Conservation (phyloP, 1,139 yeast species). For the Dujonia santamariae region DNA sequence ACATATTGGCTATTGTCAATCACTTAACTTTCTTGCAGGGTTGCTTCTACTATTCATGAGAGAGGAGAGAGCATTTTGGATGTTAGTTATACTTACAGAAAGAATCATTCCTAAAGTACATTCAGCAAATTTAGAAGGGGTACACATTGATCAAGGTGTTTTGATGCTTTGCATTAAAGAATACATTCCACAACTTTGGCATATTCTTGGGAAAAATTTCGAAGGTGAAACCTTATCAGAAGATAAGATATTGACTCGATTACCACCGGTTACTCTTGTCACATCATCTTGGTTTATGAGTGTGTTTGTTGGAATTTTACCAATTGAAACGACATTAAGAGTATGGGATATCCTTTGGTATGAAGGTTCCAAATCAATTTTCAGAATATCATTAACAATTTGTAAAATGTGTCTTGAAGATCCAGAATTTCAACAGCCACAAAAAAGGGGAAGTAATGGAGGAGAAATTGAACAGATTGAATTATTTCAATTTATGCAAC, state of each 20-base stretch:
- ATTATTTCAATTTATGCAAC: conserved; percentile 81
- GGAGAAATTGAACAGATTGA: conserved; percentile 70
- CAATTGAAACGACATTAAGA: conserved; percentile 80
- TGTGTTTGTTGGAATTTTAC: conserved; percentile 80
- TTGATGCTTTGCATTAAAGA: conserved; percentile 83
- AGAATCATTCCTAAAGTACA: conserved; percentile 88
- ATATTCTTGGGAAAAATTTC: conserved; percentile 39
- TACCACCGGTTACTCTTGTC: conserved; percentile 90
- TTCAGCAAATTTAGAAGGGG: conserved; percentile 87
- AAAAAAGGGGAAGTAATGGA: conserved; percentile 11
- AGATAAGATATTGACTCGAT: conserved; percentile 61
- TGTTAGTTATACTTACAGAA: conserved; percentile 87
- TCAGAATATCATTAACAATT: conserved; percentile 80
- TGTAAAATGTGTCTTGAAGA: conserved; percentile 74
- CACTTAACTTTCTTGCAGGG: conserved; percentile 89
- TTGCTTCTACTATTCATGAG: conserved; percentile 74
- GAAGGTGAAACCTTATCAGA: conserved; percentile 47
- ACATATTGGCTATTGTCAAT: conserved; percentile 92
- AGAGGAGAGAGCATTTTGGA: conserved; percentile 92
- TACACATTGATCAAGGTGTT: conserved; percentile 93
- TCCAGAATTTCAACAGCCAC: conserved; percentile 27
- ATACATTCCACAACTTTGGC: conserved; percentile 82
- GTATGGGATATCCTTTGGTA: conserved; percentile 95
- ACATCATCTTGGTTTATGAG: conserved; percentile 99
- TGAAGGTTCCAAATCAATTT: conserved; percentile 85